Percentiles rank a stretch among this genome's conserved stretches.
These are phyloP conservation scores for Phellopilus nigrolimitatus DNA, from an alignment of 1,284 basidiomycete species.

Conservation along the genomic window DNA sequence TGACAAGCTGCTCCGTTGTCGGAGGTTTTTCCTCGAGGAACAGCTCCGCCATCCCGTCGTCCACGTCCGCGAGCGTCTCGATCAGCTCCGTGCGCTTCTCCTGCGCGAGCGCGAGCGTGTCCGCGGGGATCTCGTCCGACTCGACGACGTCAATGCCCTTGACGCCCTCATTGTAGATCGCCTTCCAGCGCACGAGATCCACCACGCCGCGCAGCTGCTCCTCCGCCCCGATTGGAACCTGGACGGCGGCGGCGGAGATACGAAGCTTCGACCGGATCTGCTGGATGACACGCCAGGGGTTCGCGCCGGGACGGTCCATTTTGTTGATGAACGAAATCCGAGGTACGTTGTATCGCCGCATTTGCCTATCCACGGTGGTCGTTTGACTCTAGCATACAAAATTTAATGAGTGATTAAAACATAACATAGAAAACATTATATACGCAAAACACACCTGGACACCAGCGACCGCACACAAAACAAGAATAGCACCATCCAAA, in stretches of 20 bases:
- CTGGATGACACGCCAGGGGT: constrained; percentile 92
- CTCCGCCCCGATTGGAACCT: constrained; percentile 93
- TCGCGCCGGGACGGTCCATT: constrained; percentile 98
- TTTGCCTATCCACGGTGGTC: constrained; percentile 98
- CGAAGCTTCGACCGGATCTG: constrained; percentile 92
- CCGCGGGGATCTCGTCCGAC: constrained; percentile 84
- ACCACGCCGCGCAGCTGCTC: constrained; percentile 87
- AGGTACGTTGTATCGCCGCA: constrained; percentile 95
- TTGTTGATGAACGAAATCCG: constrained; percentile 98
- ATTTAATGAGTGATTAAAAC: background rate
- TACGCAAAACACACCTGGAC: constrained; percentile 84
- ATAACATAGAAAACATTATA: too few relatives aligned
- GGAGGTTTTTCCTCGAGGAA: constrained; percentile 85
- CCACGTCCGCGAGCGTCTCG: constrained; percentile 94
- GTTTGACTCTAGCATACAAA: constrained; percentile 80
- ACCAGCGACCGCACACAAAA: constrained; percentile 95
- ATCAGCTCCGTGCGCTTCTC: constrained; percentile 89
- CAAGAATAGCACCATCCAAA: constrained; percentile 93
- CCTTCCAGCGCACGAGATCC: constrained; percentile 93
- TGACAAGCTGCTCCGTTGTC: constrained; percentile 68
- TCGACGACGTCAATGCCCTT: constrained; percentile 92
- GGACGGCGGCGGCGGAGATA: constrained; percentile 92
- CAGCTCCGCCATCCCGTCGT: constrained; percentile 91
- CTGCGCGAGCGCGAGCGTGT: constrained; percentile 67
- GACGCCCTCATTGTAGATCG: constrained; percentile 90